phyloP scores from a whole-genome alignment of 129 eudicot genomes.

The Sambucus nigra region DNA sequence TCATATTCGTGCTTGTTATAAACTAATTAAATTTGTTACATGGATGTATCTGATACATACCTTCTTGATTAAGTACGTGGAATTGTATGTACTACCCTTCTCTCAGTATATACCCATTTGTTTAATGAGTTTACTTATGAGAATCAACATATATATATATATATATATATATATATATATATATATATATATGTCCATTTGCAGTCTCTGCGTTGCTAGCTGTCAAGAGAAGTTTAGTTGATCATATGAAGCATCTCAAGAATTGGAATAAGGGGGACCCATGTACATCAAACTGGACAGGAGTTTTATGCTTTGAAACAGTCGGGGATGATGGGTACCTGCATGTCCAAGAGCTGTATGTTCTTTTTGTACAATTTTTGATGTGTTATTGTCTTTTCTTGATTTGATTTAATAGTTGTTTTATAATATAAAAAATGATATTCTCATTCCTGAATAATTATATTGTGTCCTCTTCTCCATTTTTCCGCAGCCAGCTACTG shows the following conservation, averaged over 20 bases:
- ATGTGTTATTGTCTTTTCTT: neutral
- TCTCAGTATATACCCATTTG: neutral
- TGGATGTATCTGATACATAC: neutral
- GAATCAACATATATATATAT: too few species aligned
- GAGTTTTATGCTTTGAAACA: constrained; percentile 45
- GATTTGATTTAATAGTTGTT: neutral
- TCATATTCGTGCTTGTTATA: neutral
- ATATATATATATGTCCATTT: neutral
- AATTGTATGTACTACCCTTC: neutral
- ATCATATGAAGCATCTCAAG: constrained; percentile 36
- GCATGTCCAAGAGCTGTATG: constrained; percentile 69
- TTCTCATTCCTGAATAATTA: constrained; percentile 2
- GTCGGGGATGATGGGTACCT: constrained; percentile 34
- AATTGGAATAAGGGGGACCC: constrained; percentile 76
- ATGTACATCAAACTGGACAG: constrained; percentile 72
- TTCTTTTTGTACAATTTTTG: neutral
- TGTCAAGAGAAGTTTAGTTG: constrained; percentile 42
- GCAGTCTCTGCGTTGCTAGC: constrained; percentile 63
- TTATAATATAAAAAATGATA: neutral
- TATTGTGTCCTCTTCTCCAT: neutral
- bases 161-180: neutral
- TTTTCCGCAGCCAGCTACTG: constrained; percentile 50
- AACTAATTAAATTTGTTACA: neutral
- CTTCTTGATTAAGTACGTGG: neutral
- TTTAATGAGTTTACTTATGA: neutral